Percentiles rank a stretch among this genome's conserved stretches.
phyloP scores from a whole-genome alignment of 164 flowering plant species.

The Piper betle region DNA sequence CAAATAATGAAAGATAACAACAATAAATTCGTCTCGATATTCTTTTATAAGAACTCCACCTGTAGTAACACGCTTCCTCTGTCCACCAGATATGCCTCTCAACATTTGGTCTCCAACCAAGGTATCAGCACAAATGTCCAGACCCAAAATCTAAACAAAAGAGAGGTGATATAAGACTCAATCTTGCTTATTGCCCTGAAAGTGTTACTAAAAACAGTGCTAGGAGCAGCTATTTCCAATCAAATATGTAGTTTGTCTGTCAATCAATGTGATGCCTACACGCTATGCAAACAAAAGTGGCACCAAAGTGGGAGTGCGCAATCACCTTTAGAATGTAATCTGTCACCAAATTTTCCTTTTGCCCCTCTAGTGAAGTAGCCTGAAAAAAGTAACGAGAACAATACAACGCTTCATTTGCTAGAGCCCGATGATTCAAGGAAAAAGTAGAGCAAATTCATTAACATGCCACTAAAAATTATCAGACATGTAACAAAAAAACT shows the following conservation, averaged over 20 bases:
- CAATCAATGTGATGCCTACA: background rate
- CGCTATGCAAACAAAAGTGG: background rate
- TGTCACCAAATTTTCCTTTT: constrained; percentile 52
- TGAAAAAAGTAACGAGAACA: constrained; percentile 6
- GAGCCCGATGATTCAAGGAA: background rate
- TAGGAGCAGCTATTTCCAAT: background rate
- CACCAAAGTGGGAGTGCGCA: background rate
- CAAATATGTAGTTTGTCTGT: too few species aligned
- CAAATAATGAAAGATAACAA: background rate
- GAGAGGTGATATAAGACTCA: background rate
- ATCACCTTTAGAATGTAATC: constrained; percentile 65
- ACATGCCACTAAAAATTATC: too few species aligned
- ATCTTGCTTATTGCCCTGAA: background rate
- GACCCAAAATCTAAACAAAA: constrained; percentile 18
- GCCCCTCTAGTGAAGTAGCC: constrained; percentile 61
- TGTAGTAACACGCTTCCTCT: constrained; percentile 22
- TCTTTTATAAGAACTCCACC: constrained; percentile 4
- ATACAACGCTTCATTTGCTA: background rate
- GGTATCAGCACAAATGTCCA: constrained; percentile 24
- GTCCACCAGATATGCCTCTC: constrained; percentile 24
- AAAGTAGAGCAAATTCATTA: constrained; percentile 10
- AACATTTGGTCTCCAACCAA: constrained; percentile 21
- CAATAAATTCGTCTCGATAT: background rate
- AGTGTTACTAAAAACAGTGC: background rate
- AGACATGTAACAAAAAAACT: background rate